Evolutionary conservation across 495 filamentous ascomycete species (phyloP).

Genomic region (Trichodelitschia bisporula): DNA sequence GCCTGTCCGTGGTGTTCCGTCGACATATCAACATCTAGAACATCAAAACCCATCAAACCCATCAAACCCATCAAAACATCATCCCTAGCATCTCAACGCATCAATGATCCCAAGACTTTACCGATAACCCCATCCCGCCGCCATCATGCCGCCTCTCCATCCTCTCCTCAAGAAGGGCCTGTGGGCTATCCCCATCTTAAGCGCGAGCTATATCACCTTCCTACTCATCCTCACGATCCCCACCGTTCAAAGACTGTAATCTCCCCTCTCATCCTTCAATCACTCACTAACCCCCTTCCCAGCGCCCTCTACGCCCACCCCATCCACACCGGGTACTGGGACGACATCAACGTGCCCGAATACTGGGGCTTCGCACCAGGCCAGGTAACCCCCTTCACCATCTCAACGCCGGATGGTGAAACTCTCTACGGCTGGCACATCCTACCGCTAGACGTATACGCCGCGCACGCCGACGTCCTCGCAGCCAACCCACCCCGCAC

Average conservation of each 20-base stretch:
- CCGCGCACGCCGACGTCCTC: constrained; percentile 9
- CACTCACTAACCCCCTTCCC: constrained; percentile 3
- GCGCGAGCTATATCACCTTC: constrained; percentile 13
- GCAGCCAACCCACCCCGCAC: not conserved
- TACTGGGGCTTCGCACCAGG: constrained; percentile 43
- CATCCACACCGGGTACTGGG: constrained; percentile 43
- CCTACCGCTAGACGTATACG: constrained; percentile 15
- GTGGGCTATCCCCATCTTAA: constrained; percentile 17
- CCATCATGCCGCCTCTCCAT: constrained; percentile 7
- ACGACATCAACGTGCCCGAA: constrained; percentile 46
- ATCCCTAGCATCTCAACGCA: no score
- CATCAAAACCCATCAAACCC: no score
- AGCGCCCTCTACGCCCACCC: constrained; percentile 62
- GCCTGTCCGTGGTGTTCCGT: no score
- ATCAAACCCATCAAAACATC: no score
- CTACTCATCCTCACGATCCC: constrained; percentile 25
- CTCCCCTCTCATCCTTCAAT: constrained; percentile 1
- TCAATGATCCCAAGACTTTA: no score
- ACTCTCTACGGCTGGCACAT: constrained; percentile 19
- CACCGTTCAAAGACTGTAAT: constrained; percentile 35
- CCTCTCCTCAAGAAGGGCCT: constrained; percentile 14
- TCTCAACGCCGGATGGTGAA: constrained; percentile 14
- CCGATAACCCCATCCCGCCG: constrained; percentile 4
- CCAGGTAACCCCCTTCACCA: constrained; percentile 17
- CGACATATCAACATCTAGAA: no score